A percentile compares a stretch with the other conserved stretches of the same genome.
Conservation (phyloP, 345 rosid genomes). For the Limnanthes douglasii region DNA sequence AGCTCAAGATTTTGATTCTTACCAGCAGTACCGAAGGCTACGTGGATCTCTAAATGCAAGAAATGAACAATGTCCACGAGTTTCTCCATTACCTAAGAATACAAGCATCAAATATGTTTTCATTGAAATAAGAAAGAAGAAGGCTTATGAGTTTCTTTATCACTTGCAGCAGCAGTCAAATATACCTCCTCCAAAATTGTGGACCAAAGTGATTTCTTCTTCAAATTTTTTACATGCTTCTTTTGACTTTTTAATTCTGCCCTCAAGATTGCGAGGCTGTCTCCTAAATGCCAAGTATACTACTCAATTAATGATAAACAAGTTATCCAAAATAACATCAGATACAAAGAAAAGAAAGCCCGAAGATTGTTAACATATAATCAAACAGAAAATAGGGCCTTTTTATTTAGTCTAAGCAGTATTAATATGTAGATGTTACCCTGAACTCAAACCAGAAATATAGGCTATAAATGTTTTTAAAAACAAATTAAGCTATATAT, state of each 20-base stretch:
- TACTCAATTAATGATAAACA: neutral
- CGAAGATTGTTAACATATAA: neutral
- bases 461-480: no score
- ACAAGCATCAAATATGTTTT: neutral
- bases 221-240: slow-evolving; percentile 78
- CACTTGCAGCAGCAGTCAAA: slow-evolving; percentile 2
- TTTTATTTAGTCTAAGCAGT: no score
- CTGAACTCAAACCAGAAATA: no score
- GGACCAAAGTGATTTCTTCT: slow-evolving; percentile 96
- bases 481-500: no score
- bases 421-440: no score
- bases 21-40: slow-evolving; percentile 85
- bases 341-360: neutral
- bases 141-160: no score
- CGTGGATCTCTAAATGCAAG: slow-evolving; percentile 87
- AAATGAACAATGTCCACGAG: slow-evolving; percentile 86
- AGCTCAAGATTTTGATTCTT: slow-evolving; percentile 12
- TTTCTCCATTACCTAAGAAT: slow-evolving; percentile 83
- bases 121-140: no score
- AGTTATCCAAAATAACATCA: neutral
- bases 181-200: slow-evolving; percentile 90
- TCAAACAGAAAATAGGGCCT: no score
- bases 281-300: slow-evolving; percentile 33
- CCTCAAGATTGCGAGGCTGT: slow-evolving; percentile 73
- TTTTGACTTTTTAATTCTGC: slow-evolving; percentile 84